Conservation (phyloP, 2,329 filamentous ascomycete species). For the Diaporthe batatas region DNA sequence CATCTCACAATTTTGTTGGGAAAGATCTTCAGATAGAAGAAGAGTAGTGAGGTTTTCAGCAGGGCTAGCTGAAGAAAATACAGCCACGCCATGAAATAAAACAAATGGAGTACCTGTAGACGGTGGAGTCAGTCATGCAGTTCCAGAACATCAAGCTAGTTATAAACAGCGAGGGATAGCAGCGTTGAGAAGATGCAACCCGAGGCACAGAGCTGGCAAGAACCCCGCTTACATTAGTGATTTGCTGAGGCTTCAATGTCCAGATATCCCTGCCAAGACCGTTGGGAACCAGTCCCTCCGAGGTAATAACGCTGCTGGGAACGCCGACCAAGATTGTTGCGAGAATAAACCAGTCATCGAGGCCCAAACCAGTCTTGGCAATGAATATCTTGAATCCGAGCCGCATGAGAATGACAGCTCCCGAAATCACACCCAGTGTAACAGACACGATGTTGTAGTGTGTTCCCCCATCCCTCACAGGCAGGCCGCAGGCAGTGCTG, state of each 20-base stretch:
- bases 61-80: constrained; percentile 41
- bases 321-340: constrained; percentile 47
- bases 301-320: constrained; percentile 50
- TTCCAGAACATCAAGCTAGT: background rate
- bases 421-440: constrained; percentile 51
- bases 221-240: constrained; percentile 38
- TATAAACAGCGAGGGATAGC: background rate
- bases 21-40: constrained; percentile 43
- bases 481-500: constrained; percentile 37
- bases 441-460: constrained; percentile 36
- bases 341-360: constrained; percentile 55
- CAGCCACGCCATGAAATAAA: constrained; percentile 57
- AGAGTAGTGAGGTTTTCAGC: constrained; percentile 39
- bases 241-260: constrained; percentile 43
- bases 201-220: background rate
- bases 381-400: constrained; percentile 52
- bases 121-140: background rate
- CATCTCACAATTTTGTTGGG: constrained; percentile 32
- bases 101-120: constrained; percentile 55
- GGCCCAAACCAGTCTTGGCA: constrained; percentile 49
- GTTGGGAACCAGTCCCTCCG: constrained; percentile 55
- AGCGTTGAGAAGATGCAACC: background rate
- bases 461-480: constrained; percentile 33
- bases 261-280: constrained; percentile 45
- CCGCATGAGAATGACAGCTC: constrained; percentile 55